Conservation (phyloP, 441 rosid species). For the Erodium trifolium region DNA sequence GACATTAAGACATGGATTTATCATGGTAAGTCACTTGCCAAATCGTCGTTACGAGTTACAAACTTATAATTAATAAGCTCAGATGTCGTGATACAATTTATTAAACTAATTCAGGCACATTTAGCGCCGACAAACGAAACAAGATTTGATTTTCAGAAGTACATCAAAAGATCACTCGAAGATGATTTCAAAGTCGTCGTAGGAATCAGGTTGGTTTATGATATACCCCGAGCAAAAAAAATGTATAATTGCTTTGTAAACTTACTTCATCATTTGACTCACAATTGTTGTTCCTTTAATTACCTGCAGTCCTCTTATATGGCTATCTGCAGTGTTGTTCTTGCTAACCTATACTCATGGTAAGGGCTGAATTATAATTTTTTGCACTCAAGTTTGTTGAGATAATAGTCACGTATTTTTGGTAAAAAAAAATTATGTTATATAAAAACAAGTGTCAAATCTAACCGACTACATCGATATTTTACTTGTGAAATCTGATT, state of each 20-base stretch:
- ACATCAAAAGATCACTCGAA: slow-evolving; percentile 43
- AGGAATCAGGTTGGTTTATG: slow-evolving; percentile 58
- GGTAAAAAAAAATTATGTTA: too few species aligned
- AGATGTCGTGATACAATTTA: background rate
- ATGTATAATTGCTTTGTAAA: too few species aligned
- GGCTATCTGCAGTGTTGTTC: slow-evolving; percentile 64
- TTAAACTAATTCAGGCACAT: slow-evolving; percentile 52
- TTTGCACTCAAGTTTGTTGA: too few species aligned
- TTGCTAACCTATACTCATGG: slow-evolving; percentile 72
- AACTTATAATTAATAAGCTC: too few species aligned
- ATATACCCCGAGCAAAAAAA: too few species aligned
- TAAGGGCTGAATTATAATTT: slow-evolving; percentile 18
- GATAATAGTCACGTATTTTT: too few species aligned
- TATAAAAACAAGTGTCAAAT: too few species aligned
- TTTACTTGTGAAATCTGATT: too few species aligned
- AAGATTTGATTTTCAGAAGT: slow-evolving; percentile 71
- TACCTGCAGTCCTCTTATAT: slow-evolving; percentile 58
- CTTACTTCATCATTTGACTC: background rate
- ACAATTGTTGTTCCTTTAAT: background rate
- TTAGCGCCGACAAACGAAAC: slow-evolving; percentile 66
- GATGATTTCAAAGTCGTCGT: slow-evolving; percentile 46
- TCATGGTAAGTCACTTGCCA: slow-evolving; percentile 34
- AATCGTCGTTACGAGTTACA: too few species aligned
- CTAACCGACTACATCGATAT: too few species aligned
- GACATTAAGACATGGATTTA: slow-evolving; percentile 83